Evolutionary conservation across 441 rosid genomes (phyloP).

Genomic region (Corymbia citriodora): DNA sequence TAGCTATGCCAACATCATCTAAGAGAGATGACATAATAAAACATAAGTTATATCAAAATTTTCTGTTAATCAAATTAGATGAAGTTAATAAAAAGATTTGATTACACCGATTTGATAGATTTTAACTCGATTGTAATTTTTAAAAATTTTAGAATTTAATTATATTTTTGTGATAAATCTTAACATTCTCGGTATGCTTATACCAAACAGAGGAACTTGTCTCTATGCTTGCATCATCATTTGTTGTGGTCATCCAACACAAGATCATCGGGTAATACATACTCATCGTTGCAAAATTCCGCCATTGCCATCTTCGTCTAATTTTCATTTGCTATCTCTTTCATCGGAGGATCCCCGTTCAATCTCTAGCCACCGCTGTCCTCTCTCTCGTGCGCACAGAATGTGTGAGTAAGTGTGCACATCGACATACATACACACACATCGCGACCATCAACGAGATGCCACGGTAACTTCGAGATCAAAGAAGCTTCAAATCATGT

Average conservation of each 20-base stretch:
- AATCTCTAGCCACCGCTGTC: background rate
- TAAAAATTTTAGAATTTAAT: fast-evolving
- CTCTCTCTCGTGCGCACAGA: background rate
- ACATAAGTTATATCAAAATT: too few species aligned
- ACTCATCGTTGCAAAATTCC: background rate
- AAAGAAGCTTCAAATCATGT: background rate
- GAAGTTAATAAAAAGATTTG: fast-evolving
- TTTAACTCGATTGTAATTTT: background rate
- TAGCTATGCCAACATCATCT: too few species aligned
- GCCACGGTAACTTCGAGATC: background rate
- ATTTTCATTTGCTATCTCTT: background rate
- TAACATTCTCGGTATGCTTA: fast-evolving
- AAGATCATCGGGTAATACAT: background rate
- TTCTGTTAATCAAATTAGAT: background rate
- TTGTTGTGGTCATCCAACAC: background rate
- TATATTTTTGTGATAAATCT: fast-evolving
- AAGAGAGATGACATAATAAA: background rate
- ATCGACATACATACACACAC: background rate
- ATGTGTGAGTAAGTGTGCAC: background rate
- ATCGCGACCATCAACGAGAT: background rate
- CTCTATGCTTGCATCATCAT: background rate
- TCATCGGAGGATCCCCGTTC: background rate
- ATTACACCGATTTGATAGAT: fast-evolving
- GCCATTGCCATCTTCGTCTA: background rate
- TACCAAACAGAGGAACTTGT: background rate